Base-by-base conservation (phyloP, 2,329 filamentous ascomycete species). In the Neonectria punicea region DNA sequence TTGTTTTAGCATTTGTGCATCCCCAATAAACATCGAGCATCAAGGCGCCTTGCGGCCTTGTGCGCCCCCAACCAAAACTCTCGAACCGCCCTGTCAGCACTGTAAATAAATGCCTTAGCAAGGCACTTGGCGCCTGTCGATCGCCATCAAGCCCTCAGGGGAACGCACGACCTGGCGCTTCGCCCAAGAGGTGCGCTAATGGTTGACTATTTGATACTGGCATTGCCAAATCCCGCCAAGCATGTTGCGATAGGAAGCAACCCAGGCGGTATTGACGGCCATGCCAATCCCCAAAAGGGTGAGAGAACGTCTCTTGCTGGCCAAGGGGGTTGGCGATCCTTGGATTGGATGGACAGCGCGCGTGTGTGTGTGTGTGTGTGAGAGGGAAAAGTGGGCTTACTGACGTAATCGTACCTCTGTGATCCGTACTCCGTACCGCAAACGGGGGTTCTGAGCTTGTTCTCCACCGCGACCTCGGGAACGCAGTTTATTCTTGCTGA, bases 121-220 rank as follows among this genome's bases (percentile, higher is more conserved):
- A 61, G 57, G 25, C 57, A 58, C 46, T 53, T 9, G 16, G 39
- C n/a, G 39, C 58, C 47, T 53, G 67, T 61, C 51, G 69, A 73
- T 73, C 69, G 43, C 39, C 62, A 67, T 69, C 50, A 67, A 69
- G 63, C 46, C 67, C 69, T 61, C 61, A 66, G 67, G 66, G 55
- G 71, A 61, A 25, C 25, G 57, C n/a, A 18, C 51, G 60, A 67
- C 63, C 65, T 47, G 55, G 57, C 55, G 61, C 63, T 63, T 65
- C 41, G 58, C 43, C 59, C 56, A 64, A 32, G 55, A 47, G 51
- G 56, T 66, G 67, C 60, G 57, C 60, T 39, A 60, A 50, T 50
- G 63, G 25, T 58, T 39, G 11, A 55, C 58, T 65, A 65, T 57
- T 43, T 39, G 36, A 43, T 18, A n/a, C 53, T 54, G 39, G 49